Base-by-base conservation (phyloP, 2,329 filamentous ascomycete genomes). In the Plectosphaerella plurivora region DNA sequence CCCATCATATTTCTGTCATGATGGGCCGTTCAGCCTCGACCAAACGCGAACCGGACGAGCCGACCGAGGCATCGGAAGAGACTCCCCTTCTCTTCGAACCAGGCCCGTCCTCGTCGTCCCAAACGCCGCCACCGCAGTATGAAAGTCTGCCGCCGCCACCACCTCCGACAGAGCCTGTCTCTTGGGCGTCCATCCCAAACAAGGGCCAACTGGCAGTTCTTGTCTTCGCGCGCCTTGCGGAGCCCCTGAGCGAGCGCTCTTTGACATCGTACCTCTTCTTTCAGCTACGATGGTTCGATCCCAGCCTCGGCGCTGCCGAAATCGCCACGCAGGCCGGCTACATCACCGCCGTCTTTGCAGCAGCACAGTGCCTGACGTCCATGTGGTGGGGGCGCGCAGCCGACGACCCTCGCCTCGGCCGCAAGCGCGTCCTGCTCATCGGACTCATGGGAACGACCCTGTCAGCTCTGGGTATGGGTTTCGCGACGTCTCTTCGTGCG, bases 391-490 rank as follows among this genome's bases (percentile, higher is more conserved):
- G 57, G 5, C 55, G 51, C 16, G 54, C 54, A 12, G 59, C 55
- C 5, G 58, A 60, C 22, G 51, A 46, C 35, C 49, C 53, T 36
- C 46, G 36, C 16, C 47, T 58, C 4, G 59, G 58, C 22, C 58
- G 58, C 16, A 60, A 60, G 42, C 47, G 52, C 14, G 59, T 61
- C 22, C 37, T 61, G 11, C 16, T 59, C 16, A 52, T 60, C 9
- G 59, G 59, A 1, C 53, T 61, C 11, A 20, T 51, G 7, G 59
- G 58, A 4, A 87, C 87, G 0, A 79, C 81, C 51, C 65, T 89
- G 11, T 86, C 84, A 3, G 84, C 81, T 56, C 60, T 91, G 12
- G 88, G 87, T 0, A 88, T 89, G 62, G 87, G 86, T 0, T 90
- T 91, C 62, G 83, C 84, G 6, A 78, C 73, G 24, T 84, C 75